Conservation (phyloP, 257 asterid genomes). For the Solanum sitiens region DNA sequence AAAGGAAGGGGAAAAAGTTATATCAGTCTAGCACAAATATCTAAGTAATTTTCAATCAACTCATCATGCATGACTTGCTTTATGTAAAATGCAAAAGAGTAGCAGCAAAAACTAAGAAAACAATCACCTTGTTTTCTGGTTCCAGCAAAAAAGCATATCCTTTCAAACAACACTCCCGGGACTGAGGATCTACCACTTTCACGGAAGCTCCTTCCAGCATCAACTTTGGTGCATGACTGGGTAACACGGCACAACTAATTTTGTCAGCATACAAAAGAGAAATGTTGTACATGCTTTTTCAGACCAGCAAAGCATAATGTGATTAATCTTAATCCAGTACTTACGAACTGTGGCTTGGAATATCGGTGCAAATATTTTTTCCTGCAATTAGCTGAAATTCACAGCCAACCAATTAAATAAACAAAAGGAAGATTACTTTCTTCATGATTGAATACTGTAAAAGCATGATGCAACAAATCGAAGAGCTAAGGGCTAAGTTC, state of each 20-base stretch:
- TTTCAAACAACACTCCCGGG: constrained; percentile 70
- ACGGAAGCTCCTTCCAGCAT: constrained; percentile 45
- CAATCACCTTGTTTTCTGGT: constrained; percentile 43
- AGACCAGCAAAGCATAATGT: neutral
- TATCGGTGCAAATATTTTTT: constrained; percentile 55
- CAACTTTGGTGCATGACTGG: constrained; percentile 70
- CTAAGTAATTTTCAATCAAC: neutral
- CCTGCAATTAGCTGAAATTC: constrained; percentile 58
- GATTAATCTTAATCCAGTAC: constrained; percentile 12
- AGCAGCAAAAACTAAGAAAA: neutral
- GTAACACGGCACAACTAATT: constrained; percentile 6
- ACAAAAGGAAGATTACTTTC: neutral
- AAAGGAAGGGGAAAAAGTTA: constrained; percentile 3
- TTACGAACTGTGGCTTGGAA: constrained; percentile 62
- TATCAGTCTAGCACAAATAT: neutral
- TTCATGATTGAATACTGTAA: neutral
- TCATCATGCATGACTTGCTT: neutral
- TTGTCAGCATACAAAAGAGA: neutral
- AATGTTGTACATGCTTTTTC: neutral
- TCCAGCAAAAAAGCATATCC: constrained; percentile 67
- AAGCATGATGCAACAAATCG: neutral
- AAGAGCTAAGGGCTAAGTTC: neutral
- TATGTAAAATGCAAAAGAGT: neutral
- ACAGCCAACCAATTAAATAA: constrained; percentile 14
- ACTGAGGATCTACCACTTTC: constrained; percentile 57